Percentiles rank a stretch among this genome's conserved stretches.
Conservation (phyloP, 2,329 filamentous ascomycete genomes). For the Simplicillium sp. region DNA sequence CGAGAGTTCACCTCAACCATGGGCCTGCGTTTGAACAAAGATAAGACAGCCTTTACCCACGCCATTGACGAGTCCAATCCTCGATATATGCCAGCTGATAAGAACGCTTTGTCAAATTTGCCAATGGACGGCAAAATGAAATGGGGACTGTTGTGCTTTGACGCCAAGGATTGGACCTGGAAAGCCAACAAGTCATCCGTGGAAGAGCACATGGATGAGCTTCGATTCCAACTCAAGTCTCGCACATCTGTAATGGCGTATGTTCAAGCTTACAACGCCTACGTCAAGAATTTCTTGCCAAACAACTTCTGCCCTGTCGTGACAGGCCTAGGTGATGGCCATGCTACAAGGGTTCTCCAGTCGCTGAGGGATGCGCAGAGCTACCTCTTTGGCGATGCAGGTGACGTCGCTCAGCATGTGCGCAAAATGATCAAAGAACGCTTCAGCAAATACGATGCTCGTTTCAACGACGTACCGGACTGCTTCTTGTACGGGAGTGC, state of each 20-base stretch:
- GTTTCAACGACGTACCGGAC: conserved; percentile 25
- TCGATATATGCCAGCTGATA: not conserved
- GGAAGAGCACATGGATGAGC: conserved; percentile 45
- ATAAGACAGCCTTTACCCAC: conserved; percentile 45
- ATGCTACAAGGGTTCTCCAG: conserved; percentile 4
- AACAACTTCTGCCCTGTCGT: conserved; percentile 48
- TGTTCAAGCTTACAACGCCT: conserved; percentile 52
- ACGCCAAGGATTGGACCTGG: conserved; percentile 18
- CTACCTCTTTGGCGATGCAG: conserved; percentile 1
- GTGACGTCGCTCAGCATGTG: conserved; percentile 32
- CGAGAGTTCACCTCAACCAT: conserved; percentile 37
- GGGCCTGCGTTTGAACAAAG: conserved; percentile 44
- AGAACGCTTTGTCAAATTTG: not conserved
- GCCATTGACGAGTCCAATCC: conserved; percentile 5
- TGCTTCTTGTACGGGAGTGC: conserved; percentile 30
- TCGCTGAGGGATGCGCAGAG: conserved; percentile 3
- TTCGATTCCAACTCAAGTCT: conserved; percentile 41
- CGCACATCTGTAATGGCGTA: conserved; percentile 46
- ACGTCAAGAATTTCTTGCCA: conserved; percentile 45
- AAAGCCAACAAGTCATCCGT: conserved; percentile 19
- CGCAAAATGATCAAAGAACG: conserved; percentile 38
- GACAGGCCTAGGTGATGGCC: conserved; percentile 14
- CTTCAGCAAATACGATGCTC: conserved; percentile 29
- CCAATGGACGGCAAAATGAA: conserved; percentile 33
- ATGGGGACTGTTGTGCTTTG: conserved; percentile 52